Evolutionary conservation across 176 grass and related monocot genomes (phyloP).

Genomic region (Oryza nivara): DNA sequence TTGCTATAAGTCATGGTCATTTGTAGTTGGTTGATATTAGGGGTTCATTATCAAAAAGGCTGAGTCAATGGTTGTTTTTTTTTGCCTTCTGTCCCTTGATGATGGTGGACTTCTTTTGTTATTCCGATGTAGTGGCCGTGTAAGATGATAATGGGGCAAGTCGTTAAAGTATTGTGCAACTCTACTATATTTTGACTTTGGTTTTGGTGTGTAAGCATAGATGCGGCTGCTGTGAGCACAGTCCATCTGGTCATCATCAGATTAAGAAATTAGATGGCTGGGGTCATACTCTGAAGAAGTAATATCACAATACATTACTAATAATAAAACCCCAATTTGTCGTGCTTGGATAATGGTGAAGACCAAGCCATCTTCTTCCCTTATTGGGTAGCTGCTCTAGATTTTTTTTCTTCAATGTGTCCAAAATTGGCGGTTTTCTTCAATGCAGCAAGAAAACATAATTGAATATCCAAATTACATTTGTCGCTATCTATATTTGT

Average conservation of each 20-base stretch:
- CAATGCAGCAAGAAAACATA: not conserved
- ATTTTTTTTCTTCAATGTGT: not conserved
- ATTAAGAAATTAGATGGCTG: not conserved
- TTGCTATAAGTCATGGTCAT: constrained; percentile 19
- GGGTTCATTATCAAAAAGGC: constrained; percentile 24
- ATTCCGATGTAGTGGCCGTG: constrained; percentile 32
- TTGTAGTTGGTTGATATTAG: constrained; percentile 30
- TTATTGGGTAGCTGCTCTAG: not conserved
- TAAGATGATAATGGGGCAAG: constrained; percentile 5
- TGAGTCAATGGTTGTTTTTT: constrained; percentile 35
- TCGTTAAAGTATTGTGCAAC: not conserved
- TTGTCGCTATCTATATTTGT: constrained; percentile 7
- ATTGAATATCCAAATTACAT: not conserved
- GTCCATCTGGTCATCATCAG: constrained; percentile 8
- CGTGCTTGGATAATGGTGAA: not conserved
- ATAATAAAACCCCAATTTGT: constrained; percentile 4
- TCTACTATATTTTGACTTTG: constrained; percentile 43
- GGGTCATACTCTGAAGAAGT: not conserved
- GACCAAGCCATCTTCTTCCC: constrained; percentile 6
- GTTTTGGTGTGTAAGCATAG: constrained; percentile 1
- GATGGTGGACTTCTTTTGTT: constrained; percentile 27
- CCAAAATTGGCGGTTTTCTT: constrained; percentile 17
- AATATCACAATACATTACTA: not conserved
- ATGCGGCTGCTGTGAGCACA: constrained; percentile 17
- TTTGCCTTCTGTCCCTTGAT: constrained; percentile 21